A percentile compares a stretch with the other conserved stretches of the same genome.
These are phyloP conservation scores for Artemisia annua DNA, from an alignment of 129 eudicot species.

Conservation along the genomic window DNA sequence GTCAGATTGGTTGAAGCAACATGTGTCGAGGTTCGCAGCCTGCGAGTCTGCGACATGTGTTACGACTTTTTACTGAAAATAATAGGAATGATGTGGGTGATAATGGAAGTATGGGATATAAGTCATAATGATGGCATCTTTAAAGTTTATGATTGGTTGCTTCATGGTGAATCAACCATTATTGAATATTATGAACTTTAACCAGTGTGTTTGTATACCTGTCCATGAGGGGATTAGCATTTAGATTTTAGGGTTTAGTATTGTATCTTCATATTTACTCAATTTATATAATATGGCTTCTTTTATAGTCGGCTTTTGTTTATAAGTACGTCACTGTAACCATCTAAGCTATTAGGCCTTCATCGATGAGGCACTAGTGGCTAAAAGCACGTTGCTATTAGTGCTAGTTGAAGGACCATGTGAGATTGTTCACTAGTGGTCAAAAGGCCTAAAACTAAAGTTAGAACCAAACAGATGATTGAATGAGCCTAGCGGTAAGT, in stretches of 20 bases:
- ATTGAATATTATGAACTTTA: constrained; percentile 17
- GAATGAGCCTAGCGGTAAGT: neutral
- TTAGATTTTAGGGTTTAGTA: neutral
- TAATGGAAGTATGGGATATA: constrained; percentile 7
- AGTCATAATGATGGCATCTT: constrained; percentile 27
- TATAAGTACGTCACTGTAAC: neutral
- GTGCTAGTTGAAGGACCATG: too few species aligned
- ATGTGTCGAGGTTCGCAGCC: neutral
- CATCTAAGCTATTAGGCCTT: neutral
- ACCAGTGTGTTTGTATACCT: constrained; percentile 16
- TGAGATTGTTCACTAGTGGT: neutral
- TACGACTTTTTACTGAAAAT: constrained; percentile 9
- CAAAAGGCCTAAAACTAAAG: too few species aligned
- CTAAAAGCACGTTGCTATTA: neutral
- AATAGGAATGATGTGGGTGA: constrained; percentile 22
- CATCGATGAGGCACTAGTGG: neutral
- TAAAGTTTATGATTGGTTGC: constrained; percentile 32
- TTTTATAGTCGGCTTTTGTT: neutral
- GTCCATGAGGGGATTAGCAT: constrained; percentile 2
- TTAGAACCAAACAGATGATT: too few species aligned
- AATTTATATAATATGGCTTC: neutral
- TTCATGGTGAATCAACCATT: constrained; percentile 23
- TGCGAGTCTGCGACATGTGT: neutral
- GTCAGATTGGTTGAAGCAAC: neutral
- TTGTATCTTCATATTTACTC: neutral